A percentile compares a stretch with the other conserved stretches of the same genome.
phyloP scores from a whole-genome alignment of 768 basidiomycete species.

The Tremella mesenterica region DNA sequence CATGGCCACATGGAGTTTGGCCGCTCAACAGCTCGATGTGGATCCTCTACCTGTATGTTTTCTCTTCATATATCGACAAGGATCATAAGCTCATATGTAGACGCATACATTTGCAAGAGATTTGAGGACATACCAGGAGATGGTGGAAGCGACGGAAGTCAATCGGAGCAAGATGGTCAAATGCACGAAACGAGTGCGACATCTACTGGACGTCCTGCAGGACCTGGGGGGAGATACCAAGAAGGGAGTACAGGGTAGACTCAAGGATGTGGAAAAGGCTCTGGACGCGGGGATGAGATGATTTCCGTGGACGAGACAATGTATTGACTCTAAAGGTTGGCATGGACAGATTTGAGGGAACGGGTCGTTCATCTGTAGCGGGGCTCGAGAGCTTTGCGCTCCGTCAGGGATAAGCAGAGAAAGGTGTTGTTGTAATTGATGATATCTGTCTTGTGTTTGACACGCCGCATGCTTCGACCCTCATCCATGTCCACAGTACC shows the following conservation, averaged over 20 bases:
- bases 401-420: too few species aligned
- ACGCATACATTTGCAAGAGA: slow-evolving; percentile 91
- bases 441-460: too few species aligned
- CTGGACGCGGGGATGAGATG: too few species aligned
- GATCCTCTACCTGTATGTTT: slow-evolving; percentile 63
- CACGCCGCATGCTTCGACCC: too few species aligned
- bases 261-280: slow-evolving; percentile 20
- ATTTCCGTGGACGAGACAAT: too few species aligned
- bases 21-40: slow-evolving; percentile 51
- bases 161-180: slow-evolving; percentile 23
- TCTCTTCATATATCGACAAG: neutral
- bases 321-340: too few species aligned
- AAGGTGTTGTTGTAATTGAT: too few species aligned
- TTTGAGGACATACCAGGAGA: slow-evolving; percentile 52
- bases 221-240: slow-evolving; percentile 27
- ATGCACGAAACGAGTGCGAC: slow-evolving; percentile 10
- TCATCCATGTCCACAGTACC: too few species aligned
- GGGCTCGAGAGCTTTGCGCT: too few species aligned
- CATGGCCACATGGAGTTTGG: slow-evolving; percentile 70
- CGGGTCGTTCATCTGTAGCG: too few species aligned
- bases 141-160: slow-evolving; percentile 49
- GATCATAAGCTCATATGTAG: slow-evolving; percentile 44
- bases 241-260: slow-evolving; percentile 28
- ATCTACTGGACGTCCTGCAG: slow-evolving; percentile 11
- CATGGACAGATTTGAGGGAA: too few species aligned